Base-by-base conservation (phyloP, 2,329 filamentous ascomycete genomes). In the Phialemoniopsis sp. region DNA sequence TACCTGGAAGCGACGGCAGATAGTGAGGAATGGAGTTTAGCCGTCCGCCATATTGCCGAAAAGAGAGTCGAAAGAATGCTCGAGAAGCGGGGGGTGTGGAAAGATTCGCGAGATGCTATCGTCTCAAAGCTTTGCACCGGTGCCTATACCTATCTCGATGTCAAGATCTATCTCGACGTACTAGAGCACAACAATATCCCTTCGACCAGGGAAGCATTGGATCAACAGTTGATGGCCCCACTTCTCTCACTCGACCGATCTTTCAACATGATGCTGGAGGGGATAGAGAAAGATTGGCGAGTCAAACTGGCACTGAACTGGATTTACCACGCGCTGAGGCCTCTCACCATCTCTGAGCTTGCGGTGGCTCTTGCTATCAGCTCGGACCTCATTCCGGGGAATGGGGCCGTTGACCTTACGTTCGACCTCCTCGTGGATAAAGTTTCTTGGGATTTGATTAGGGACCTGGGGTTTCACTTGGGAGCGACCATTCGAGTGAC, bases 391-490 rank as follows among this genome's bases (percentile, higher is more conserved):
- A 7, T 29, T 6, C n/a, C 18, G 8, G 28, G 17, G 9, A 15
- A 26, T 14, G 17, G 13, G 8, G 4, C 13, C 8, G n/a, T 8
- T 15, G 17, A 13, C 21, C 14, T 29, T 8, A 31, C 16, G 2
- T 36, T 32, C 13, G 18, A 39, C 12, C 19, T 34, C 9, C 29
- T 42, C 7, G 29, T 17, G 3, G 18, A 32, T 6, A 3, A 16
- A 3, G 40, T 42, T 19, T 42, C 40, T 26, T 42, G 40, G 40
- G 40, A 42, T 19, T 28, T 39, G 14, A 15, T 39, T 28, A 16
- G 13, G 3, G 40, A 42, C 16, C 28, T 39, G 9, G 36, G 14
- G 7, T 13, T 10, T 18, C 6, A 33, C 8, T 15, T 42, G 16
- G 36, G 36, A 14, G 19, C 36, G 2, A 13, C 19, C 13, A 29